Conservation (phyloP, 768 basidiomycete species). For the Trametes cubensis region DNA sequence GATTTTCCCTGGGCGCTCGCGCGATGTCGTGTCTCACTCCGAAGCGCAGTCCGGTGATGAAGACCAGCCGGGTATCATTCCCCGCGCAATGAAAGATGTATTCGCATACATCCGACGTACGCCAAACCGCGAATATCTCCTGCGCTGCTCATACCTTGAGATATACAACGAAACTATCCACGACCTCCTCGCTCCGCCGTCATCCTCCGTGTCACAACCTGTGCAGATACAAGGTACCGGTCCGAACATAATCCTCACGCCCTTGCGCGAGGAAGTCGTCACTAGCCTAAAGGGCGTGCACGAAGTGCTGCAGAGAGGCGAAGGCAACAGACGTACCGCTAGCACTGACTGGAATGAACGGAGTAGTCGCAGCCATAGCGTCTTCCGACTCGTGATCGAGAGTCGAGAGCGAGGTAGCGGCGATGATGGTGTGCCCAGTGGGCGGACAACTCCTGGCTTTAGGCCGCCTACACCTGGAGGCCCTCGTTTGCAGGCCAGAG, state of each 20-base stretch:
- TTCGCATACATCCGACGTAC: conserved; percentile 82
- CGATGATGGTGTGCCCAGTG: conserved; percentile 44
- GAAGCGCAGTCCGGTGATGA: conserved; percentile 64
- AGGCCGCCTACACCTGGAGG: conserved; percentile 58
- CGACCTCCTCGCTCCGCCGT: conserved; percentile 80
- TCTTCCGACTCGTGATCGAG: conserved; percentile 92
- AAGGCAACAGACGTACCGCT: conserved; percentile 85
- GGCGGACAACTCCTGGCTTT: conserved; percentile 55
- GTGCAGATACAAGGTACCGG: conserved; percentile 75
- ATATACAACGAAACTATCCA: conserved; percentile 94
- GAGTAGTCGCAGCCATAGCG: conserved; percentile 91
- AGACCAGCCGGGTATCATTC: conserved; percentile 91
- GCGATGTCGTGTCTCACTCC: not conserved
- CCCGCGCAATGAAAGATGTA: conserved; percentile 89
- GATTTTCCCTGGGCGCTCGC: not conserved
- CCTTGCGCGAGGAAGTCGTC: conserved; percentile 91
- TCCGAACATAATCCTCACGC: conserved; percentile 65
- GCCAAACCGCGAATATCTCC: conserved; percentile 84
- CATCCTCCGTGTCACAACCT: conserved; percentile 51
- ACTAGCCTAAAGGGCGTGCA: conserved; percentile 84
- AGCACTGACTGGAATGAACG: conserved; percentile 99
- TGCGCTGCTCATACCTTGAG: conserved; percentile 94
- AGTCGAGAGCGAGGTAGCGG: conserved; percentile 65
- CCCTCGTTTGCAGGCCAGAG: conserved; percentile 71
- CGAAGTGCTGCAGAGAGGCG: conserved; percentile 83